These are phyloP conservation scores for Danielia reshetovae DNA, from an alignment of 805 yeast genomes.

Conservation along the genomic window DNA sequence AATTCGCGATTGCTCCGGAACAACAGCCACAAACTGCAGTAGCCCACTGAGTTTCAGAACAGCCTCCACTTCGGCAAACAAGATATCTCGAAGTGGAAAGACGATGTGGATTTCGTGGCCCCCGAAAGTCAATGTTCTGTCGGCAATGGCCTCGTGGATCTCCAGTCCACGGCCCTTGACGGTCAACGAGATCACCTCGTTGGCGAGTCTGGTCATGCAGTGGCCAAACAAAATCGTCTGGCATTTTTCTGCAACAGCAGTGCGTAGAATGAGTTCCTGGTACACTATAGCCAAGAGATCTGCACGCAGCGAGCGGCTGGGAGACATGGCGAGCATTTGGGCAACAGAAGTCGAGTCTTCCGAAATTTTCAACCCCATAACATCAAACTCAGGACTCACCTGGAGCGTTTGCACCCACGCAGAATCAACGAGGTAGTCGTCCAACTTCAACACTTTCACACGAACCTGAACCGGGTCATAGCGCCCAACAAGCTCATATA, in stretches of 20 bases:
- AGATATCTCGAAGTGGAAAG: constrained; percentile 73
- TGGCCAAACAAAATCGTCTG: constrained; percentile 69
- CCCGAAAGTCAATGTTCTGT: constrained; percentile 29
- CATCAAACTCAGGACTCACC: constrained; percentile 12
- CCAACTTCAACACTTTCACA: constrained; percentile 39
- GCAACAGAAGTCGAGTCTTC: constrained; percentile 21
- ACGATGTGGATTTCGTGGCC: constrained; percentile 41
- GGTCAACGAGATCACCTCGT: constrained; percentile 69
- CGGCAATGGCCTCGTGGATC: constrained; percentile 51
- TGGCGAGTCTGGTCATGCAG: constrained; percentile 80
- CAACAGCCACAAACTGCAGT: constrained; percentile 23
- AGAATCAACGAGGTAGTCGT: constrained; percentile 32
- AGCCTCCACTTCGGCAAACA: constrained; percentile 61
- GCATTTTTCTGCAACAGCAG: constrained; percentile 44
- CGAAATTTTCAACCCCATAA: constrained; percentile 2
- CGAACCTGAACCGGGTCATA: constrained; percentile 25
- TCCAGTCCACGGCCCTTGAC: constrained; percentile 83
- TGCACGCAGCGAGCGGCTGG: constrained; percentile 59
- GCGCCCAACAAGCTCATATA: constrained; percentile 15
- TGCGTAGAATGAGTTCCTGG: constrained; percentile 42
- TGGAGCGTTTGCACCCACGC: constrained; percentile 14
- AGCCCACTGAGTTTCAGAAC: constrained; percentile 45
- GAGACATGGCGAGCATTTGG: constrained; percentile 35
- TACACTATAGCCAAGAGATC: constrained; percentile 53
- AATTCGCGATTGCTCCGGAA: constrained; percentile 32